A percentile compares a stretch with the other conserved stretches of the same genome.
These are phyloP conservation scores for Calonectria multiphialidica DNA, from an alignment of 2,329 filamentous ascomycete genomes.

Conservation along the genomic window DNA sequence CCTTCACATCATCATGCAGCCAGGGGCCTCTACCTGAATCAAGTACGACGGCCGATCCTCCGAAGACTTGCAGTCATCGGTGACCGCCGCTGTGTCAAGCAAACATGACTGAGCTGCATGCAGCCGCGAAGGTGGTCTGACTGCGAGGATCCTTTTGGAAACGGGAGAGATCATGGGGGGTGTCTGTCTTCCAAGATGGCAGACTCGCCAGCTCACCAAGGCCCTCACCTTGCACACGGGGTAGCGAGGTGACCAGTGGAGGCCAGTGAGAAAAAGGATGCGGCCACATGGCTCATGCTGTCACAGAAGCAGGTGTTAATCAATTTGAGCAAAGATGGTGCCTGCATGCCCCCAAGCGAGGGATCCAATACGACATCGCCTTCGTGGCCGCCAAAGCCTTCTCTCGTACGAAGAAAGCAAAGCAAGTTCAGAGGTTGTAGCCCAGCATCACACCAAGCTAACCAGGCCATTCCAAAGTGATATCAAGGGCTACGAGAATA, in stretches of 20 bases:
- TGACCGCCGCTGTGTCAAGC: background rate
- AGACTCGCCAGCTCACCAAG: too few relatives aligned
- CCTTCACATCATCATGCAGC: background rate
- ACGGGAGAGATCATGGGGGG: too few relatives aligned
- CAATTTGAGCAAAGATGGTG: background rate
- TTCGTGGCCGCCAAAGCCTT: background rate
- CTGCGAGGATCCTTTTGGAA: too few relatives aligned
- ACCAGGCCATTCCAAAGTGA: background rate
- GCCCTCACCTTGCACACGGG: background rate
- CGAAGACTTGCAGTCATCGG: background rate
- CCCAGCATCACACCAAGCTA: background rate
- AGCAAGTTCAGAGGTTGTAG: background rate
- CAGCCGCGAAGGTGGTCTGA: background rate
- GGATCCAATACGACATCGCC: background rate
- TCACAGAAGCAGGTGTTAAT: background rate
- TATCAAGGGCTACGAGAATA: too few relatives aligned
- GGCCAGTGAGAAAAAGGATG: background rate
- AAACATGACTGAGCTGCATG: background rate
- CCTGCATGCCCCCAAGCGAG: background rate
- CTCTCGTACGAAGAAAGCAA: too few relatives aligned
- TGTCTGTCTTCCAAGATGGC: background rate
- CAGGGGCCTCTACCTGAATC: background rate
- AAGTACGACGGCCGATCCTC: too few relatives aligned
- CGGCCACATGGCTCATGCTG: background rate
- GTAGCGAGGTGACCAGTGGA: background rate